These are phyloP conservation scores for Aspergillus pseudotamarii DNA, from an alignment of 2,329 filamentous ascomycete genomes.

Conservation along the genomic window DNA sequence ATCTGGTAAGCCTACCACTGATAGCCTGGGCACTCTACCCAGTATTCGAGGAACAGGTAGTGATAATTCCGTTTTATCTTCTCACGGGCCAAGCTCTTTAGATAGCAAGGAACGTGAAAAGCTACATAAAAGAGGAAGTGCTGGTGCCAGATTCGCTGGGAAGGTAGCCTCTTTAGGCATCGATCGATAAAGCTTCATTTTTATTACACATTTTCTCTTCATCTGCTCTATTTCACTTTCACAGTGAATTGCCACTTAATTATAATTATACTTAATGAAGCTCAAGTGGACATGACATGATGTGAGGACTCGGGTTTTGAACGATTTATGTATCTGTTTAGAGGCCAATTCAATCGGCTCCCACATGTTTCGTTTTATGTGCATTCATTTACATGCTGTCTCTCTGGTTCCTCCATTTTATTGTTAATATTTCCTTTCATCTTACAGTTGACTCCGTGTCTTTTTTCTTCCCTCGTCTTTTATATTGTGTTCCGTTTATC, in stretches of 20 bases:
- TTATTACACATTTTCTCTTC: slow-evolving; percentile 11
- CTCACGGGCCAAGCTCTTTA: slow-evolving; percentile 33
- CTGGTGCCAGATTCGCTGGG: slow-evolving; percentile 67
- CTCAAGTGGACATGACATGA: slow-evolving; percentile 17
- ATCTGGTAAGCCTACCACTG: slow-evolving; percentile 44
- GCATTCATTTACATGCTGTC: neutral
- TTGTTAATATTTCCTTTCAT: slow-evolving; percentile 4
- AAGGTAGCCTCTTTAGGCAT: slow-evolving; percentile 49
- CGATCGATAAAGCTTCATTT: slow-evolving; percentile 36
- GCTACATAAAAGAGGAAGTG: slow-evolving; percentile 77
- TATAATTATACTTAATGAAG: slow-evolving; percentile 26
- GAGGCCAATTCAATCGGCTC: neutral
- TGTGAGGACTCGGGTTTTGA: slow-evolving; percentile 11
- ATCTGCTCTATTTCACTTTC: slow-evolving; percentile 14
- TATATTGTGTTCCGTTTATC: neutral
- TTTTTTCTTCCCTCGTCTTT: neutral
- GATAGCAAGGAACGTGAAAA: slow-evolving; percentile 64
- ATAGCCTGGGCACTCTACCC: slow-evolving; percentile 66
- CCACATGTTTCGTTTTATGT: neutral
- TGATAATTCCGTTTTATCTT: slow-evolving; percentile 28
- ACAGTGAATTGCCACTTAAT: slow-evolving; percentile 10
- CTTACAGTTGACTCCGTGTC: neutral
- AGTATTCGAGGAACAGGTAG: slow-evolving; percentile 44
- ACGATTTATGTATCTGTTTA: slow-evolving; percentile 12
- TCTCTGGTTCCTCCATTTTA: slow-evolving; percentile 4